Conservation (phyloP, 768 basidiomycete species). For the Tulasnella sp. region DNA sequence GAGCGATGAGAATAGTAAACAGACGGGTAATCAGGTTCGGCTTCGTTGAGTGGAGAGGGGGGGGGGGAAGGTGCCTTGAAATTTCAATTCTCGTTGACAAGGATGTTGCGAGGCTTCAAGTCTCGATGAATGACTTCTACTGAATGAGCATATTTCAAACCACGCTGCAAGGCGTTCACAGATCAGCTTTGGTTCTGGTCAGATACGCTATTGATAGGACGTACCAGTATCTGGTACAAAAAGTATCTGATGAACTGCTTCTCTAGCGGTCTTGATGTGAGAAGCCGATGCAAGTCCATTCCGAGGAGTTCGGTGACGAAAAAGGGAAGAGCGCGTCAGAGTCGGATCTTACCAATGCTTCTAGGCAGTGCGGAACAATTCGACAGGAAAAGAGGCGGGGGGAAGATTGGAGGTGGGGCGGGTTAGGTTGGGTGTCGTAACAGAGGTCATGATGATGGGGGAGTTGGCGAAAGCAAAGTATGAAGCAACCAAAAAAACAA, state of each 20-base stretch:
- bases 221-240: conserved; percentile 92
- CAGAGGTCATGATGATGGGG: too few relatives aligned
- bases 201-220: conserved; percentile 28
- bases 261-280: conserved; percentile 93
- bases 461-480: too few relatives aligned
- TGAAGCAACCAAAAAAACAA: too few relatives aligned
- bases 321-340: not conserved
- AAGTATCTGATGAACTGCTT: conserved; percentile 99
- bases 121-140: conserved; percentile 98
- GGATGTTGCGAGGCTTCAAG: conserved; percentile 99
- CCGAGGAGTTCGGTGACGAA: conserved; percentile 98
- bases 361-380: not conserved
- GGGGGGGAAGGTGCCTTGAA: conserved; percentile 58
- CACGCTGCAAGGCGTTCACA: conserved; percentile 51
- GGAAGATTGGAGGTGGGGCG: not conserved
- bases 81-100: conserved; percentile 99
- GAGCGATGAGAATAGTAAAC: not conserved
- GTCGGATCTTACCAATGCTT: not conserved
- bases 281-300: conserved; percentile 92
- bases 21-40: not conserved
- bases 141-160: conserved; percentile 98
- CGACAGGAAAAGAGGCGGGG: not conserved
- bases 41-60: not conserved
- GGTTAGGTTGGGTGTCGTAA: too few relatives aligned
- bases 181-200: not conserved